Percentiles rank a stretch among this genome's conserved stretches.
phyloP scores from a whole-genome alignment of 345 rosid genomes.

The Orychophragmus violaceus region DNA sequence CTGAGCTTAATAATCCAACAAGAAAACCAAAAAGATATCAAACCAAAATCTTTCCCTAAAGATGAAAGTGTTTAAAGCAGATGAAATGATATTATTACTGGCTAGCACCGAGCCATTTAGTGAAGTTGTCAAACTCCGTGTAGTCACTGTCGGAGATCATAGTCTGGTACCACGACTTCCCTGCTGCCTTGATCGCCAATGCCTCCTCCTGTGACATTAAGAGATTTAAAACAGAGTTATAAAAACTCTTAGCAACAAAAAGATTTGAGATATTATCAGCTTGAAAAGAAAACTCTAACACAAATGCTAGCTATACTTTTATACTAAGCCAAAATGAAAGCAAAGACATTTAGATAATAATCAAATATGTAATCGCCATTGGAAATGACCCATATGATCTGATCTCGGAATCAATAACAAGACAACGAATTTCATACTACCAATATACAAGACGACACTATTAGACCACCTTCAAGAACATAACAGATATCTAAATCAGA shows the following conservation, averaged over 20 bases:
- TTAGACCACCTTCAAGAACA: background rate
- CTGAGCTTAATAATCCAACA: conserved; percentile 5
- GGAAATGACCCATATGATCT: background rate
- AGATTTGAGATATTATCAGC: background rate
- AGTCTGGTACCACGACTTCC: conserved; percentile 87
- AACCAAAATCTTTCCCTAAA: conserved; percentile 24
- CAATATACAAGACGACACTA: background rate
- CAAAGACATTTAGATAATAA: background rate
- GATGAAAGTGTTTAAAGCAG: background rate
- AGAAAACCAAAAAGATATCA: conserved; percentile 8
- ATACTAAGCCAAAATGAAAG: too few relatives aligned
- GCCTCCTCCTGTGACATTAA: conserved; percentile 65
- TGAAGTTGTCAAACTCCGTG: conserved; percentile 79
- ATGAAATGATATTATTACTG: conserved; percentile 38
- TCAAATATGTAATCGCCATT: background rate
- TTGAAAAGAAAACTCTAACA: background rate
- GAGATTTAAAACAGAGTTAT: background rate
- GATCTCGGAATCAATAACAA: background rate
- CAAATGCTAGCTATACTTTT: background rate
- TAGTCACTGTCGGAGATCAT: conserved; percentile 94
- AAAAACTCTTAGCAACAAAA: background rate
- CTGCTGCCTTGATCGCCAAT: conserved; percentile 62
- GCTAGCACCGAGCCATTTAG: conserved; percentile 78
- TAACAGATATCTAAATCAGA: background rate
- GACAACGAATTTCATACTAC: background rate